Percentiles rank a stretch among this genome's conserved stretches.
These are phyloP conservation scores for Penicillium expansum DNA, from an alignment of 2,329 filamentous ascomycete genomes.

Conservation along the genomic window DNA sequence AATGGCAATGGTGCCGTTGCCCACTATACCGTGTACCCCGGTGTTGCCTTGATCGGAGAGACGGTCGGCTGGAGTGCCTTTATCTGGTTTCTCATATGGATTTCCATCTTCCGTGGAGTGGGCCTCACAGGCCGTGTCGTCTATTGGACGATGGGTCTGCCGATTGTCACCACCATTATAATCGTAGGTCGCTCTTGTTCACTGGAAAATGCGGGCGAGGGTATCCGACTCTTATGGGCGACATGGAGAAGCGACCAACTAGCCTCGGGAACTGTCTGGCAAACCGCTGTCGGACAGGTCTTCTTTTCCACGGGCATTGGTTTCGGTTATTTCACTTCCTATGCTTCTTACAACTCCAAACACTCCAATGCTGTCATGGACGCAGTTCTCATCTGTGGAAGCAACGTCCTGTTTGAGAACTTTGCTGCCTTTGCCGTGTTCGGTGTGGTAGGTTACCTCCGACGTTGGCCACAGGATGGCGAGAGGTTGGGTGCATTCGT, in stretches of 20 bases:
- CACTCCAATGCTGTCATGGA: conserved; percentile 61
- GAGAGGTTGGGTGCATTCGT: conserved; percentile 53
- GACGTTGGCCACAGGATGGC: conserved; percentile 41
- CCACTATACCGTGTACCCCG: conserved; percentile 50
- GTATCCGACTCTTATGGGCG: conserved; percentile 51
- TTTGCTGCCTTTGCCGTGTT: conserved; percentile 53
- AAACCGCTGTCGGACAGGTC: conserved; percentile 59
- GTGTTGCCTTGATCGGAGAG: conserved; percentile 51
- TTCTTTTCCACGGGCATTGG: conserved; percentile 60
- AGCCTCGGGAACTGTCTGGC: conserved; percentile 54
- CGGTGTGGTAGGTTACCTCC: conserved; percentile 54
- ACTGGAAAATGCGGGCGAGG: conserved; percentile 54
- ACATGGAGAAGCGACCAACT: conserved; percentile 53
- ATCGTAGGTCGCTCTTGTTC: conserved; percentile 55
- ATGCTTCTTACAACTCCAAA: conserved; percentile 57
- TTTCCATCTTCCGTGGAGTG: conserved; percentile 59
- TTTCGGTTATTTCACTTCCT: conserved; percentile 59
- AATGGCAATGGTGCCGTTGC: conserved; percentile 41
- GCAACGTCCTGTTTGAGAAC: conserved; percentile 58
- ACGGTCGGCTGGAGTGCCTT: conserved; percentile 59
- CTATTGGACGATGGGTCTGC: conserved; percentile 62
- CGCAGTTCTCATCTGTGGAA: conserved; percentile 54
- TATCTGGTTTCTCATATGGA: conserved; percentile 59
- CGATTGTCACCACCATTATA: conserved; percentile 57
- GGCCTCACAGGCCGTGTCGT: conserved; percentile 58